These are phyloP conservation scores for Diospyros lotus DNA, from an alignment of 148 eudicot species.

Conservation along the genomic window DNA sequence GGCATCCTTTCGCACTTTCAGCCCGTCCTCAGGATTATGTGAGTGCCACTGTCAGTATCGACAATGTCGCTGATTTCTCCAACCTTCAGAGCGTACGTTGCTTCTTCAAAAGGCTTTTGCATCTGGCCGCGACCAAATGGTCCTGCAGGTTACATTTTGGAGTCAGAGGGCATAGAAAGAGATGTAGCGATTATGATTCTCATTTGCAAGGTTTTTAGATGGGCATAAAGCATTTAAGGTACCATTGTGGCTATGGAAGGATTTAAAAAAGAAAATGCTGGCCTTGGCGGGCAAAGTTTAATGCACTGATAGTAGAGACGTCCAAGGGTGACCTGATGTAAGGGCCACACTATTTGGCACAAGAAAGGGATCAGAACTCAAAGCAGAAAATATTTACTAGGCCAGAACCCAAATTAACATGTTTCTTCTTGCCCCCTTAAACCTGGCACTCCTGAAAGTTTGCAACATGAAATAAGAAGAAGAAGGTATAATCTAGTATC, in stretches of 20 bases:
- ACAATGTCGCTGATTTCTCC: constrained; percentile 84
- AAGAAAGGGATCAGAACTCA: neutral
- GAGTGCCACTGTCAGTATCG: constrained; percentile 79
- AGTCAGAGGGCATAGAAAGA: neutral
- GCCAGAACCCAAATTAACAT: neutral
- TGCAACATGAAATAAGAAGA: neutral
- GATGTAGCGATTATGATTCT: no score
- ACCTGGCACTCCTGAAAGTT: neutral
- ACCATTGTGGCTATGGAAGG: neutral
- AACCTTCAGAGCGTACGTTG: constrained; percentile 61
- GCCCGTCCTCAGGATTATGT: constrained; percentile 10
- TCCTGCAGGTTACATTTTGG: constrained; percentile 35
- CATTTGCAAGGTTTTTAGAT: neutral
- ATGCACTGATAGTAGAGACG: neutral
- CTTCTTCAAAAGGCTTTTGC: constrained; percentile 94
- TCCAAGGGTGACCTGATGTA: neutral
- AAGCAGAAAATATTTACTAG: neutral
- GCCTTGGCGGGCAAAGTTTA: neutral
- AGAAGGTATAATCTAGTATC: neutral
- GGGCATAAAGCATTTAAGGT: neutral
- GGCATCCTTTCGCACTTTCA: neutral
- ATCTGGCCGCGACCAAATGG: constrained; percentile 74
- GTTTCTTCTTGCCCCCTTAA: no score
- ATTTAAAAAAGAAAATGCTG: neutral
- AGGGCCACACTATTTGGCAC: neutral